Base-by-base conservation (phyloP, 2,329 filamentous ascomycete species). In the Arthrobotrys conoides region DNA sequence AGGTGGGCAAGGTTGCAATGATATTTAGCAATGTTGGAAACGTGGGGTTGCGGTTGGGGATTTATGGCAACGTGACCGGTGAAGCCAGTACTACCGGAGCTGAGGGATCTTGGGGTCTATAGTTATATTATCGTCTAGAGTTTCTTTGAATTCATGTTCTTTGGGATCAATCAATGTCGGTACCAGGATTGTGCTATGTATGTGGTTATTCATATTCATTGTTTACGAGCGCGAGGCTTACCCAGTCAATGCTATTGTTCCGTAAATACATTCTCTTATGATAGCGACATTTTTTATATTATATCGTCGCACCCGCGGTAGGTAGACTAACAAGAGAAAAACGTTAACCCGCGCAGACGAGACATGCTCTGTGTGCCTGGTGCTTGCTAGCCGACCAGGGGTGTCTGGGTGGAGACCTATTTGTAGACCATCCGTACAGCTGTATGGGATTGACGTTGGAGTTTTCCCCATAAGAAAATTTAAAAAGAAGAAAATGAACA, bases 371-470 rank as follows among this genome's bases (percentile, higher is more conserved):
- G 57, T 61, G 57, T 61, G 57, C 57, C 36, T 61, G 57, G 57
- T 61, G 57, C 36, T 61, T 44, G 57, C 20, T 44, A 61, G 57
- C 20, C 36, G 57, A 61, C 57, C 57, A 61, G 57, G 57, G 57
- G 20, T 59, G 53, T 59, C 44, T 33, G 30, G 24, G 53, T 61
- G 57, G 57, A 44, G 57, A 61, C 33, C 70, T 73, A 72, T 72
- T 72, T 72, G 70, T 67, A 66, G 69, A 72, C 51, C n/a, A 24
- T 61, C 44, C 51, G 49, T 20, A 46, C 44, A 46, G 44, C 44
- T 46, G 44, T 18, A 49, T 30, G 53, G 51, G 53, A 59, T 59
- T 59, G 53, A 61, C 57, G 57, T 44, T 61, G 57, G 53, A 59
- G 57, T 61, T 61, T 61, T 44, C 20, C 57, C 57, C 57, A 61